Evolutionary conservation across 495 filamentous ascomycete species (phyloP).

Genomic region (Penicillium daleae): DNA sequence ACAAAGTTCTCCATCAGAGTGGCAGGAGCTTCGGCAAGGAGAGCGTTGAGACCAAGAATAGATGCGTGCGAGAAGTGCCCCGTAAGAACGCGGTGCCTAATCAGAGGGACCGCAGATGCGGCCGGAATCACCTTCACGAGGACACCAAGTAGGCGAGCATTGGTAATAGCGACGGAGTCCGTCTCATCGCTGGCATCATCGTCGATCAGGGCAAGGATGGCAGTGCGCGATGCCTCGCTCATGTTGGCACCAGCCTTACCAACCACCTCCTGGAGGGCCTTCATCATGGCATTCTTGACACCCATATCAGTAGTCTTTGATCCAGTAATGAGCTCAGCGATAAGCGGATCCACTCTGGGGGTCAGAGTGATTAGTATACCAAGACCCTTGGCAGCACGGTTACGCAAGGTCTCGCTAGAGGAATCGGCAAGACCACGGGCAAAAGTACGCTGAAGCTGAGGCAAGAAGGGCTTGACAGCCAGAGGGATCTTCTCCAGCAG

Average conservation of each 20-base stretch:
- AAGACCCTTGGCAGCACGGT: conserved; percentile 90
- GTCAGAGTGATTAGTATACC: conserved; percentile 96
- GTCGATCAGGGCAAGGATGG: conserved; percentile 86
- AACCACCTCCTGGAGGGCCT: conserved; percentile 93
- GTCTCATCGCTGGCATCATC: conserved; percentile 76
- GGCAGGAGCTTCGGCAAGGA: conserved; percentile 76
- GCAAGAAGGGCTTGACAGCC: conserved; percentile 94
- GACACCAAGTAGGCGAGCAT: conserved; percentile 85
- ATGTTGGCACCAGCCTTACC: conserved; percentile 93
- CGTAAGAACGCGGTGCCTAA: conserved; percentile 82
- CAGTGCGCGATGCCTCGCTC: conserved; percentile 82
- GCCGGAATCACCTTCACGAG: conserved; percentile 79
- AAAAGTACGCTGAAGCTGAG: conserved; percentile 95
- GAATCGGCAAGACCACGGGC: conserved; percentile 93
- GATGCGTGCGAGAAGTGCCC: conserved; percentile 68
- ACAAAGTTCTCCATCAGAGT: conserved; percentile 66
- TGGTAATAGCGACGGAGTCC: conserved; percentile 78
- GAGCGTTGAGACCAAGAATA: conserved; percentile 83
- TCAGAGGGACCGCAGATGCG: conserved; percentile 64
- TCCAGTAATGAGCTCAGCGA: conserved; percentile 86
- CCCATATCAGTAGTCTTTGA: conserved; percentile 88
- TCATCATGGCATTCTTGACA: conserved; percentile 95
- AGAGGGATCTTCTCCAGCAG: conserved; percentile 95
- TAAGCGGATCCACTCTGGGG: conserved; percentile 90
- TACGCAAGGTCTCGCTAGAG: conserved; percentile 84